Conservation (phyloP, 2,329 filamentous ascomycete genomes). For the Pyricularia grisea region DNA sequence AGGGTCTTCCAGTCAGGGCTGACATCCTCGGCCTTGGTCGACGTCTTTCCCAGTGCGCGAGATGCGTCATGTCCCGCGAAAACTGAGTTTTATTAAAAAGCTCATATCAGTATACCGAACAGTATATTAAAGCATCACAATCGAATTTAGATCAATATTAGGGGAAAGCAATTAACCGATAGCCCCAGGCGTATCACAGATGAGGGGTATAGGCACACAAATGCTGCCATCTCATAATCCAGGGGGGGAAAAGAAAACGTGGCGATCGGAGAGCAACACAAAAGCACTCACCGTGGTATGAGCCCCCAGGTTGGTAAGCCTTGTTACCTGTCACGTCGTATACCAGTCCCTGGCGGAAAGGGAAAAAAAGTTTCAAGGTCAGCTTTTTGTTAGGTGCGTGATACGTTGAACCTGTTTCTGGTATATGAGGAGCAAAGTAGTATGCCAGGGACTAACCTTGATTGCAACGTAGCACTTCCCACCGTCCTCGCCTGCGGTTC, state of each 20-base stretch:
- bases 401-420: not conserved
- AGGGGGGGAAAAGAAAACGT: not conserved
- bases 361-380: not conserved
- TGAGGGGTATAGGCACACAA: not conserved
- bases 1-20: slow-evolving; percentile 75
- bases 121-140: not conserved
- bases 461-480: slow-evolving; percentile 60
- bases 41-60: slow-evolving; percentile 79
- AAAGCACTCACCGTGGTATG: slow-evolving; percentile 65
- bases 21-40: slow-evolving; percentile 77
- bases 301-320: slow-evolving; percentile 71
- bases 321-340: slow-evolving; percentile 92
- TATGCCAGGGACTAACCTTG: slow-evolving; percentile 35
- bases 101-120: not conserved
- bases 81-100: slow-evolving; percentile 41
- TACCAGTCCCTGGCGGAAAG: slow-evolving; percentile 62
- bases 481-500: slow-evolving; percentile 49
- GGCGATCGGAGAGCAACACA: not conserved
- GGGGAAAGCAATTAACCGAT: not conserved
- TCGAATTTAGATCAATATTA: not conserved
- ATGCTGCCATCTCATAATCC: not conserved
- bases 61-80: slow-evolving; percentile 95
- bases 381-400: not conserved
- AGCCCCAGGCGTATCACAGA: not conserved
- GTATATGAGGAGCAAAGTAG: not conserved